These are phyloP conservation scores for Xylaria sp. DNA, from an alignment of 2,329 filamentous ascomycete species.

Conservation along the genomic window DNA sequence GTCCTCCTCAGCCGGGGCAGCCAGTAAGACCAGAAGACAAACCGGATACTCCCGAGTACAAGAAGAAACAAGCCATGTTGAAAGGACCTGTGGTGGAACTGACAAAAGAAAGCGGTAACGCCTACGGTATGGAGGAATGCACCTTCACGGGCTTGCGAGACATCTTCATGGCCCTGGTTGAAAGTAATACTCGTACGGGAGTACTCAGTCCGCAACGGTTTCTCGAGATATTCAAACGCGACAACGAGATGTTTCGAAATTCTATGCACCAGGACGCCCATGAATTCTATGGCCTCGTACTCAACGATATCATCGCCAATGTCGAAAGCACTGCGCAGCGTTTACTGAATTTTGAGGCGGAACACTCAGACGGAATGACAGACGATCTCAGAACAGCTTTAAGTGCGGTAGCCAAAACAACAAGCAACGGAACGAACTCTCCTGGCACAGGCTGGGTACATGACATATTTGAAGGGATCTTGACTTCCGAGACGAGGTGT, in stretches of 20 bases:
- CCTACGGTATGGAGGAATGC: conserved; percentile 93
- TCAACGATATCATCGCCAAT: conserved; percentile 96
- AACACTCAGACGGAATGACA: conserved; percentile 57
- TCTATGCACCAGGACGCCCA: conserved; percentile 99
- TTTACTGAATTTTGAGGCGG: conserved; percentile 62
- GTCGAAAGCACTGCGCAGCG: conserved; percentile 87
- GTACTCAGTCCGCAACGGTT: conserved; percentile 94
- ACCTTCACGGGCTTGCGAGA: conserved; percentile 96
- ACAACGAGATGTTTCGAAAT: conserved; percentile 97
- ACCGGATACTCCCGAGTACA: conserved; percentile 94
- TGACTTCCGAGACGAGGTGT: conserved; percentile 96
- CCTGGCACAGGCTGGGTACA: conserved; percentile 90
- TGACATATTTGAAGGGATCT: conserved; percentile 92
- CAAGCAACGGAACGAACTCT: conserved; percentile 60
- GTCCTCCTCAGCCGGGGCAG: conserved; percentile 65
- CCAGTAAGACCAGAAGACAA: conserved; percentile 84
- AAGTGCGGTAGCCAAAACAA: conserved; percentile 52
- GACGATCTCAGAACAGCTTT: conserved; percentile 63
- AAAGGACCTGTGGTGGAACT: conserved; percentile 89
- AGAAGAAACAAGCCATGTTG: conserved; percentile 94
- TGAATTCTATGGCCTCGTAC: conserved; percentile 91
- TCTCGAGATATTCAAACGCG: conserved; percentile 89
- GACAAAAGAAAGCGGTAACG: conserved; percentile 79
- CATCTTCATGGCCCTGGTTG: conserved; percentile 91
- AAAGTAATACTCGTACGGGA: conserved; percentile 82